Base-by-base conservation (phyloP, 306 rosid species). In the Corylus americana region DNA sequence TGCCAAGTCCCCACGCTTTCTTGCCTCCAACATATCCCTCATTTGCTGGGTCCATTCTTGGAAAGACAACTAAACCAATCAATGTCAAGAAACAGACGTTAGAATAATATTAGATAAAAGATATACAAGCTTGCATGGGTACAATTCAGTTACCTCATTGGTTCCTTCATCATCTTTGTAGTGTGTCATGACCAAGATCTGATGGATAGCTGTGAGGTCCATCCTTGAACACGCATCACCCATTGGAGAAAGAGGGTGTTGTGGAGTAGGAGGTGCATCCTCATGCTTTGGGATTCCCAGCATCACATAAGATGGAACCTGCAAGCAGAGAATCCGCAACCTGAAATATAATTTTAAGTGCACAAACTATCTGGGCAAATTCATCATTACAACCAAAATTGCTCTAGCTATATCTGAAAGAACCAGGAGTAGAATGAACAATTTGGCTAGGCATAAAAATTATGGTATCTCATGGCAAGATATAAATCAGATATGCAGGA, bases 31-130 rank as follows among this genome's bases (percentile, higher is more conserved):
- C 92, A 90, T 87, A 74, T 93, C 97, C 81, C 90, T 88, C 86
- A 89, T 88, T 78, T 88, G 94, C 75, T 90, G 97, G 45, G 92
- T 91, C 94, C 97, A 93, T 80, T 90, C 98, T 90, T 91, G 97
- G 88, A 91, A 93, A 80, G 92, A 93, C 81, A 91, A 78, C 91
- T 90, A 49, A 57, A 66, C 29, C 75, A 80, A n/a, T 62, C 53
- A 31, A 39, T 45, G 48, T 59, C 58, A 76, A 74, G 25, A n/a
- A 62, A 42, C 10, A 27, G 55, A 31, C 13, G 75, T 77, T 74
- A 83, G 71, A 14, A 73, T 54, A 20, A 53, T 25, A 57, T 37
- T 27, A 37, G 74, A 55, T 11, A 57, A 74, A 55, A 66, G 73
- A 80, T 55, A 27, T 58, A 29, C 71, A 20, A 77, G 70, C 61